phyloP scores from a whole-genome alignment of 257 asterid species.

The Solanum ahanhuiri region DNA sequence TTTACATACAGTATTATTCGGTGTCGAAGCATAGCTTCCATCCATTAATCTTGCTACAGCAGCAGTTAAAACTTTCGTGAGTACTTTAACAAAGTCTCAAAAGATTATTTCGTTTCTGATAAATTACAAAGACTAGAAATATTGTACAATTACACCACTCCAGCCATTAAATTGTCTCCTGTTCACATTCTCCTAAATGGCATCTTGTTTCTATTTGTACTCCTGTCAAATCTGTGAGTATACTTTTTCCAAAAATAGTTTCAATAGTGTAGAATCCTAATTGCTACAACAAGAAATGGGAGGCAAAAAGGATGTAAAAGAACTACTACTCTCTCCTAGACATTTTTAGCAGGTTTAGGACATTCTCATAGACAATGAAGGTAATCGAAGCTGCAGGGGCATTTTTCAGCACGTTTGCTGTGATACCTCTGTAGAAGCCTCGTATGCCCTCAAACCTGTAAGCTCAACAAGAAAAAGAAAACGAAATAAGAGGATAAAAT shows the following conservation, averaged over 20 bases:
- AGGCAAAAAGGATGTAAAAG: neutral
- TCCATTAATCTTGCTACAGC: neutral
- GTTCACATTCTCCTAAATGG: neutral
- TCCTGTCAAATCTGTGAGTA: neutral
- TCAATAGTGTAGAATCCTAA: neutral
- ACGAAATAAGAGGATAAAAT: neutral
- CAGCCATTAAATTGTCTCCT: neutral
- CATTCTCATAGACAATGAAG: conserved; percentile 87
- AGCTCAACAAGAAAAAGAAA: neutral
- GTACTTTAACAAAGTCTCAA: neutral
- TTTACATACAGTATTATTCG: neutral
- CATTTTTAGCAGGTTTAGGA: conserved; percentile 61
- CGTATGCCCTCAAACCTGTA: conserved; percentile 74
- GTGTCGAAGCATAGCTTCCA: neutral
- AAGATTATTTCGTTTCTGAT: neutral
- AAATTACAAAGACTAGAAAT: neutral
- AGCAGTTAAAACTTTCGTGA: neutral
- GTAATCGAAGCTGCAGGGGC: conserved; percentile 95
- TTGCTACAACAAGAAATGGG: neutral
- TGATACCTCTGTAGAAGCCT: conserved; percentile 91
- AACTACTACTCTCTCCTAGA: conserved; percentile 24
- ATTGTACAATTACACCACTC: neutral
- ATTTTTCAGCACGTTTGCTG: conserved; percentile 82
- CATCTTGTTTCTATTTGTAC: neutral
- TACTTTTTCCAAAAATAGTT: conserved; percentile 20